Percentiles rank a stretch among this genome's conserved stretches.
phyloP scores from a whole-genome alignment of 768 basidiomycete genomes.

The Mycena epipterygia region DNA sequence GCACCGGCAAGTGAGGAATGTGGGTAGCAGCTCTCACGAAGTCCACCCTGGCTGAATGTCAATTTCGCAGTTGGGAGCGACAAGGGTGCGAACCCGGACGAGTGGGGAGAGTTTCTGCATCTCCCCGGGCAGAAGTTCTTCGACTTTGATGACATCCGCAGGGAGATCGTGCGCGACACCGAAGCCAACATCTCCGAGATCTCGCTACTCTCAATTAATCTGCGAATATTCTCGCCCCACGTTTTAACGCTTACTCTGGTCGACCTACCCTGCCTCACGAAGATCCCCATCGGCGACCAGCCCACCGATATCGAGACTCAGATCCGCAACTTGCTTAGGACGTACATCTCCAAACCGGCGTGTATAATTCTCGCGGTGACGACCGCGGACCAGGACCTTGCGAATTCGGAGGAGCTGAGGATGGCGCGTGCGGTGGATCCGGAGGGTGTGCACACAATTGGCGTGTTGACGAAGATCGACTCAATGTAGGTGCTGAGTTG shows the following conservation, averaged over 20 bases:
- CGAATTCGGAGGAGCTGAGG: slow-evolving; percentile 99
- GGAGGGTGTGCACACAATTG: slow-evolving; percentile 96
- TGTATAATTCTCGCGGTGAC: slow-evolving; percentile 98
- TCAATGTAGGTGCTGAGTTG: slow-evolving; percentile 79
- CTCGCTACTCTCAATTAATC: slow-evolving; percentile 96
- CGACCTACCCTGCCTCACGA: slow-evolving; percentile 96
- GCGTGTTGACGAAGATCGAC: slow-evolving; percentile 99
- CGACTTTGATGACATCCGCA: slow-evolving; percentile 97
- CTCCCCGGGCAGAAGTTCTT: slow-evolving; percentile 97
- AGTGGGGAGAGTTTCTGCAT: slow-evolving; percentile 99
- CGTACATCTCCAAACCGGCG: slow-evolving; percentile 94
- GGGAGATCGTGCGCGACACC: slow-evolving; percentile 96
- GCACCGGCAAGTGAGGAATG: slow-evolving; percentile 41
- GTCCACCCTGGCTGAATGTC: slow-evolving; percentile 40
- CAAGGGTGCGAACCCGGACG: slow-evolving; percentile 88
- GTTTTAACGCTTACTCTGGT: slow-evolving; percentile 97
- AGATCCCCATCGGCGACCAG: slow-evolving; percentile 96
- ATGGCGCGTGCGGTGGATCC: slow-evolving; percentile 97
- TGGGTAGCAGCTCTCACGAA: slow-evolving; percentile 54
- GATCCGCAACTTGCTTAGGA: slow-evolving; percentile 95
- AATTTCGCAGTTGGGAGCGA: slow-evolving; percentile 69
- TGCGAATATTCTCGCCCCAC: slow-evolving; percentile 97
- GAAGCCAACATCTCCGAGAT: slow-evolving; percentile 99
- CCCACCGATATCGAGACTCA: slow-evolving; percentile 98
- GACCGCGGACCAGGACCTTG: slow-evolving; percentile 95